Evolutionary conservation across 495 filamentous ascomycete species (phyloP), one percentile per base, ranked within the genome.

Genomic region (Friedmanniomyces simplex): DNA sequence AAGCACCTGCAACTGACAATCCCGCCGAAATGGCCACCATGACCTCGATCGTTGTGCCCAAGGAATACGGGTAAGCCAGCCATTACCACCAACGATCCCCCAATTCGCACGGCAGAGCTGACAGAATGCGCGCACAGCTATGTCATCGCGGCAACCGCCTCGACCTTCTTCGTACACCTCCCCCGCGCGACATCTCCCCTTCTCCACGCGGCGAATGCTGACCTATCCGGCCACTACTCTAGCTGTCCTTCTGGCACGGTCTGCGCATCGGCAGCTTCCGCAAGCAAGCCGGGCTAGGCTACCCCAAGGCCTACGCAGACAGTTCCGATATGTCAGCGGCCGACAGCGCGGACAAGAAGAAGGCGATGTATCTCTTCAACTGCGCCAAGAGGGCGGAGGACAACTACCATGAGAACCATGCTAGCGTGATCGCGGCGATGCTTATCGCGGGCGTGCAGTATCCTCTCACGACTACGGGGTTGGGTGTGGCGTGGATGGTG

Each of bases 391-490:
- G 72, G 51, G 66, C 66, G 0, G 71, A 74, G 59, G 59, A 37
- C 32, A 75, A 75, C 64, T 72, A 54, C 63, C 53, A 69, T 50
- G 73, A 75, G 62, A 70, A 74, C 69, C 62, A 66, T 18, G 41
- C 63, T 1, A 45, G 47, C 18, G 16, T 63, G 8, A 22, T 69
- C 0, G 56, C 61, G 20, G 62, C 66, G 5, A 45, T 73, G 61
- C 58, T 75, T 39, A 60, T 75, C 43, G 58, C 68, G 0, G 73
- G 73, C 12, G 18, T 74, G n/a, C 13, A 49, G 18, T 72, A 64
- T 49, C 73, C 73, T 22, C 21, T 51, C 18, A 30, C 57, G 10
- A 50, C 65, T 18, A 61, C 66, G 1, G 61, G 41, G 4, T 10
- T 71, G 47, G 68, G 68, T 3, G 62, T 57, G 14, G 48, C 56